These are phyloP conservation scores for Plantago major DNA, from an alignment of 257 asterid species.

Conservation along the genomic window DNA sequence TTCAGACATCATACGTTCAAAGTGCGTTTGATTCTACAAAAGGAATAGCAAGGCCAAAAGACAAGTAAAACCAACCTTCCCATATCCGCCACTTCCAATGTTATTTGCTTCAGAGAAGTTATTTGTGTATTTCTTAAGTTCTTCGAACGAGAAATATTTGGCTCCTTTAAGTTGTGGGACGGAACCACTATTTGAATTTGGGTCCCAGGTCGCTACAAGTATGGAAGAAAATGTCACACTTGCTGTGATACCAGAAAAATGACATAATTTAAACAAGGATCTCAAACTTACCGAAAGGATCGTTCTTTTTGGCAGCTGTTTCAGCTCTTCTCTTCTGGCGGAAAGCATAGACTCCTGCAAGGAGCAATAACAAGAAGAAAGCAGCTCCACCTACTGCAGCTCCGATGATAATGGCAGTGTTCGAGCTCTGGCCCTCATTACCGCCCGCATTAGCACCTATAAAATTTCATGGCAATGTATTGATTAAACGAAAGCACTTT, in stretches of 20 bases:
- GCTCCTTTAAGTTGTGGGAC: conserved; percentile 84
- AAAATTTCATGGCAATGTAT: too few relatives aligned
- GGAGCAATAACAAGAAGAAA: conserved; percentile 42
- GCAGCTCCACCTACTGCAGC: conserved; percentile 63
- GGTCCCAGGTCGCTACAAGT: conserved; percentile 74
- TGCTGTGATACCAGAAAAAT: not conserved
- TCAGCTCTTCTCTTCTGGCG: conserved; percentile 73
- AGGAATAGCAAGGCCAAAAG: too few relatives aligned
- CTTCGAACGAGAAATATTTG: conserved; percentile 63
- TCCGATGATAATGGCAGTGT: conserved; percentile 47
- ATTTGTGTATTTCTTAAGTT: conserved; percentile 64
- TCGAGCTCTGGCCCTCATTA: conserved; percentile 30
- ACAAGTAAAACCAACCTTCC: conserved; percentile 49
- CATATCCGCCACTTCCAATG: conserved; percentile 86
- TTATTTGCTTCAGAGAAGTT: conserved; percentile 60
- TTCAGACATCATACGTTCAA: too few relatives aligned
- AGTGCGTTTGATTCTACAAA: too few relatives aligned
- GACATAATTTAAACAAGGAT: not conserved
- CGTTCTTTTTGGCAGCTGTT: conserved; percentile 50
- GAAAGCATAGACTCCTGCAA: conserved; percentile 68
- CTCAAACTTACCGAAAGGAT: conserved; percentile 71
- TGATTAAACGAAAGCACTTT: too few relatives aligned
- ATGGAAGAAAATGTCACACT: conserved; percentile 17
- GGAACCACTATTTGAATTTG: conserved; percentile 54
- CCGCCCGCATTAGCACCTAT: not conserved